phyloP scores from a whole-genome alignment of 2,329 filamentous ascomycete genomes.

The Ceratocystis diversiconidia region DNA sequence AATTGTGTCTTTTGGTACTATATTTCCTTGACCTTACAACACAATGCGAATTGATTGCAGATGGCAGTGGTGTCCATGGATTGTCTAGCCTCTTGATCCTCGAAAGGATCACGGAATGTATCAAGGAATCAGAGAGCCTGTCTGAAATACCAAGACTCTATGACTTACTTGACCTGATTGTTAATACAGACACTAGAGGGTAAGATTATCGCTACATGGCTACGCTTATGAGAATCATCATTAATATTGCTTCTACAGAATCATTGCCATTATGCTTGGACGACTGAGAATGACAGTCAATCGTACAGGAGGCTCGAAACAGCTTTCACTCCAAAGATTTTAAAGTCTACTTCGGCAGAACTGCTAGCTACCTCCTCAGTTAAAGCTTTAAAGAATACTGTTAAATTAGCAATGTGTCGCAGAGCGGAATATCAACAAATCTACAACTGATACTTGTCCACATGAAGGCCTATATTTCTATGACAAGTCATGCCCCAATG shows the following conservation, averaged over 20 bases:
- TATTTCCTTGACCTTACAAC: too few relatives aligned
- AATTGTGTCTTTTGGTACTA: too few relatives aligned
- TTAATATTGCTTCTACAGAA: not conserved
- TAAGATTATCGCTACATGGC: slow-evolving; percentile 7
- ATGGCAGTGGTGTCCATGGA: slow-evolving; percentile 22
- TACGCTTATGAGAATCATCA: too few relatives aligned
- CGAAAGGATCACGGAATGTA: slow-evolving; percentile 21
- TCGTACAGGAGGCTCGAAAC: not conserved
- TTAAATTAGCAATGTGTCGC: not conserved
- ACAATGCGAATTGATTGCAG: not conserved
- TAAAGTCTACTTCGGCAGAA: not conserved
- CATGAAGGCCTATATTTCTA: not conserved
- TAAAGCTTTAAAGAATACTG: not conserved
- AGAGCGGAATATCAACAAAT: not conserved
- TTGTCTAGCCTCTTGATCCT: slow-evolving; percentile 23
- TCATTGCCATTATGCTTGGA: not conserved
- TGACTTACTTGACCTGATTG: slow-evolving; percentile 23
- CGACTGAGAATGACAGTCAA: not conserved
- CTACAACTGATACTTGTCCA: not conserved
- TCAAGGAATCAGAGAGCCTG: slow-evolving; percentile 18
- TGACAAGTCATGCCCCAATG: not conserved
- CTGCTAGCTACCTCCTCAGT: not conserved
- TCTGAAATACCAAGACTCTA: slow-evolving; percentile 21
- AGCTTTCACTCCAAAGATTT: not conserved
- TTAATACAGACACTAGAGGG: slow-evolving; percentile 24